Percentiles rank a stretch among this genome's conserved stretches.
These are phyloP conservation scores for Vanilla planifolia DNA, from an alignment of 106 monocot species.

Conservation along the genomic window DNA sequence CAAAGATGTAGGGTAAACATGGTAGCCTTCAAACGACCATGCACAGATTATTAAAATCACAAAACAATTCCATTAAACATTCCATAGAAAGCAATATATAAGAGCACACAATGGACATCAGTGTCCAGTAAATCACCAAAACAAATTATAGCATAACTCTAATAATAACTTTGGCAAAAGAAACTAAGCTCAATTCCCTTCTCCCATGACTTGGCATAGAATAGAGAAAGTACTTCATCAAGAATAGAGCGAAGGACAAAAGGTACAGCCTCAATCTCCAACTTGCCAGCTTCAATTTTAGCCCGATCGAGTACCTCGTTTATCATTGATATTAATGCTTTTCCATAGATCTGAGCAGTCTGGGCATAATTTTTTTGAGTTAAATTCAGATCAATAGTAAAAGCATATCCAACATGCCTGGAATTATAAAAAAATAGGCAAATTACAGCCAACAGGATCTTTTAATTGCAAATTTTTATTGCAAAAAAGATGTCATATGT, in stretches of 20 bases:
- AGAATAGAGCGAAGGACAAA: constrained; percentile 72
- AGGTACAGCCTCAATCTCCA: constrained; percentile 76
- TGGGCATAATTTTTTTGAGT: constrained; percentile 80
- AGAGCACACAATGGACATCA: no score
- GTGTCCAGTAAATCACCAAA: no score
- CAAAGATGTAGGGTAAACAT: no score
- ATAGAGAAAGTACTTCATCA: constrained; percentile 71
- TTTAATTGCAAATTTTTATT: neutral
- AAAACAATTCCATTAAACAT: no score
- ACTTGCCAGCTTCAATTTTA: constrained; percentile 88
- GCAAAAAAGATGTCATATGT: neutral
- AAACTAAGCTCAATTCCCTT: constrained; percentile 75
- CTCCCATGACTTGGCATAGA: constrained; percentile 70
- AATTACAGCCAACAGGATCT: neutral
- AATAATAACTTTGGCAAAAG: neutral
- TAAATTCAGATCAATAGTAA: constrained; percentile 72
- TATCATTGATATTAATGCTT: constrained; percentile 63
- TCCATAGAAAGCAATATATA: no score
- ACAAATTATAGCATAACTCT: neutral
- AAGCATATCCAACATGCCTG: constrained; percentile 94
- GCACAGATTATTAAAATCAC: no score
- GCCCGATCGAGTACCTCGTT: constrained; percentile 94
- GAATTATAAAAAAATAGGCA: constrained; percentile 5
- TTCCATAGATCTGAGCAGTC: constrained; percentile 86
- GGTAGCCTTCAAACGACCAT: no score